Conservation (phyloP, 805 yeast species). For the Metschnikowia hibisci region DNA sequence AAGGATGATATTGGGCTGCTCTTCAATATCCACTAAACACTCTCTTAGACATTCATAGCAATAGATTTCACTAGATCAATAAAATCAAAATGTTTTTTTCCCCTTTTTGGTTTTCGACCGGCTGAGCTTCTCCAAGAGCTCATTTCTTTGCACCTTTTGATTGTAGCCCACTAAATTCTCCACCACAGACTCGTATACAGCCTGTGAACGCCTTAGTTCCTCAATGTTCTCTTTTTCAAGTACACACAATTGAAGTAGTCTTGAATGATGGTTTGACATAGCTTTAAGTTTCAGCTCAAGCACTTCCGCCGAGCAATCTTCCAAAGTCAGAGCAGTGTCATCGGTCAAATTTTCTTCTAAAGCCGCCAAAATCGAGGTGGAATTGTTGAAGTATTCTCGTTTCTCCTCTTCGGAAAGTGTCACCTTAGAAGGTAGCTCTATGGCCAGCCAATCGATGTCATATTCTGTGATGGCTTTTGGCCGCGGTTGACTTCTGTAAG, state of each 20-base stretch:
- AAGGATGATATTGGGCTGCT: constrained; percentile 18
- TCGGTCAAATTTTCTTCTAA: constrained; percentile 35
- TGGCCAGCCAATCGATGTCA: constrained; percentile 36
- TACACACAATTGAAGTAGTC: constrained; percentile 27
- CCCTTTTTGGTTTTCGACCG: constrained; percentile 23
- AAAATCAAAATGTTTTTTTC: constrained; percentile 12
- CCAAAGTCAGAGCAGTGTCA: constrained; percentile 26
- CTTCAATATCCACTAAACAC: constrained; percentile 7
- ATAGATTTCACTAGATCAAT: neutral
- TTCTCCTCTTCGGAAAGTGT: constrained; percentile 27
- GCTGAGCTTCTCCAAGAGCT: constrained; percentile 32
- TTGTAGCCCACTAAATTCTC: constrained; percentile 89
- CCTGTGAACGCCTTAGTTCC: constrained; percentile 59
- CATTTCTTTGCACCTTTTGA: constrained; percentile 64
- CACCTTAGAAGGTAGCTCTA: constrained; percentile 34
- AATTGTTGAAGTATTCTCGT: constrained; percentile 21
- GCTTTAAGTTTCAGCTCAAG: constrained; percentile 38
- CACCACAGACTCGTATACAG: constrained; percentile 79
- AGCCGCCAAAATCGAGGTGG: constrained; percentile 25
- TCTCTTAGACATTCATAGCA: neutral
- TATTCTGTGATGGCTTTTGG: constrained; percentile 25
- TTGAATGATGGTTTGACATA: constrained; percentile 23
- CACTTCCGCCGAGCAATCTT: constrained; percentile 16
- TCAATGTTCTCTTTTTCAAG: constrained; percentile 52
- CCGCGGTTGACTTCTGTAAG: constrained; percentile 7